Evolutionary conservation across 177 flowering plant species (phyloP).

Genomic region (Vitis hybrid): DNA sequence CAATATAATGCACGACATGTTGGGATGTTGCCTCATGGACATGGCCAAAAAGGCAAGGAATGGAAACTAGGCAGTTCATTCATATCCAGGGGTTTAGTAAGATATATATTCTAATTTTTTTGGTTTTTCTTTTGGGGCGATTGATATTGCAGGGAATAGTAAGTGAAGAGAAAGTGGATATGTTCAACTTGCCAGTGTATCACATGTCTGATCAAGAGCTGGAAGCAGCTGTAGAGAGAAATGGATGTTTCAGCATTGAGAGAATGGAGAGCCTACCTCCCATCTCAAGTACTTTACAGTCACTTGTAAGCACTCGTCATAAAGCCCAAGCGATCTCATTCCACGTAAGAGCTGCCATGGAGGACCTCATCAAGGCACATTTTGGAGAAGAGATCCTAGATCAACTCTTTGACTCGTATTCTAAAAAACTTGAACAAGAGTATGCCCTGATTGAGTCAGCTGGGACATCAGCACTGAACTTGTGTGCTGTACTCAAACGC

Average conservation of each 20-base stretch:
- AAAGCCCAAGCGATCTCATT: background rate
- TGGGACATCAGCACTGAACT: no score
- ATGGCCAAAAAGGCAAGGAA: constrained; percentile 3
- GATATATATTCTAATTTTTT: background rate
- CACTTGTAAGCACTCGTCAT: background rate
- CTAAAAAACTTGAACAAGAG: constrained; percentile 3
- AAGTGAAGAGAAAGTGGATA: constrained; percentile 13
- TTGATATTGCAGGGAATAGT: background rate
- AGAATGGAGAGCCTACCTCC: background rate
- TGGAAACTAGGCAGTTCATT: background rate
- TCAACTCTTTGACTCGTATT: constrained; percentile 9
- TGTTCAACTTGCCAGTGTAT: constrained; percentile 14
- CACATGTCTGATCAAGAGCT: background rate
- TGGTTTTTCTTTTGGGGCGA: no score
- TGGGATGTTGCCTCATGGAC: constrained; percentile 4
- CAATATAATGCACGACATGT: background rate
- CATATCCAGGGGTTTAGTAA: background rate
- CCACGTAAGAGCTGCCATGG: constrained; percentile 12
- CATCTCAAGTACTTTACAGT: background rate
- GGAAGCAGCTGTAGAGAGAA: background rate
- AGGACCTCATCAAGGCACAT: constrained; percentile 6
- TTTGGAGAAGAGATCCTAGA: constrained; percentile 11
- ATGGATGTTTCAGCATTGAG: constrained; percentile 14
- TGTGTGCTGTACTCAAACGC: no score
- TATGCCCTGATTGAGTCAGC: no score